Evolutionary conservation across 2,329 filamentous ascomycete genomes (phyloP).

Genomic region (Claviceps paspali): DNA sequence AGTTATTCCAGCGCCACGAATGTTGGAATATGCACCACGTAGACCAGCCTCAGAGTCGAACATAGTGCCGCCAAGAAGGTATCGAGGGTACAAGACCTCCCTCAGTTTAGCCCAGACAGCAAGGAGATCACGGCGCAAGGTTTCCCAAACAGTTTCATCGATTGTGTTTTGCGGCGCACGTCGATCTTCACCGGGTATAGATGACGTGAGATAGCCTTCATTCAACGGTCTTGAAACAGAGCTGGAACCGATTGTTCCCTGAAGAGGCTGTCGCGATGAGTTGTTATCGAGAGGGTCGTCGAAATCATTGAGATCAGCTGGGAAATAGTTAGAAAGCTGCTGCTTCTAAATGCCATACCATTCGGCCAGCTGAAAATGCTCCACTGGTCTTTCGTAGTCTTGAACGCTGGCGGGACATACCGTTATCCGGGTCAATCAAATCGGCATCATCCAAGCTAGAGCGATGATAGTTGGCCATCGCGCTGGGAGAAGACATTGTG

Average conservation of each 20-base stretch:
- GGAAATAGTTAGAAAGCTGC: constrained; percentile 1
- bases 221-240: constrained; percentile 44
- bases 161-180: constrained; percentile 83
- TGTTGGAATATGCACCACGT: constrained; percentile 45
- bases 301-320: constrained; percentile 80
- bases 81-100: constrained; percentile 91
- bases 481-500: constrained; percentile 30
- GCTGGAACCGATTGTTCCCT: constrained; percentile 62
- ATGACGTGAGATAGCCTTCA: constrained; percentile 72
- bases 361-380: background rate
- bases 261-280: constrained; percentile 64
- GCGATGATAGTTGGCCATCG: constrained; percentile 43
- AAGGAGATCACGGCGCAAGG: constrained; percentile 77
- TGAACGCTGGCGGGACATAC: constrained; percentile 25
- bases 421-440: constrained; percentile 66
- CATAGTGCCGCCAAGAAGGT: constrained; percentile 63
- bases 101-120: constrained; percentile 97
- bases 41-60: constrained; percentile 38
- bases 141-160: constrained; percentile 95
- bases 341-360: background rate
- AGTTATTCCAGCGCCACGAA: constrained; percentile 41
- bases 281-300: constrained; percentile 63
- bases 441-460: constrained; percentile 51
- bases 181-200: constrained; percentile 85
- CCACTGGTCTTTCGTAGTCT: background rate